Percentiles rank a stretch among this genome's conserved stretches.
Conservation (phyloP, 495 filamentous ascomycete genomes). For the Podospora pseudoanserina region DNA sequence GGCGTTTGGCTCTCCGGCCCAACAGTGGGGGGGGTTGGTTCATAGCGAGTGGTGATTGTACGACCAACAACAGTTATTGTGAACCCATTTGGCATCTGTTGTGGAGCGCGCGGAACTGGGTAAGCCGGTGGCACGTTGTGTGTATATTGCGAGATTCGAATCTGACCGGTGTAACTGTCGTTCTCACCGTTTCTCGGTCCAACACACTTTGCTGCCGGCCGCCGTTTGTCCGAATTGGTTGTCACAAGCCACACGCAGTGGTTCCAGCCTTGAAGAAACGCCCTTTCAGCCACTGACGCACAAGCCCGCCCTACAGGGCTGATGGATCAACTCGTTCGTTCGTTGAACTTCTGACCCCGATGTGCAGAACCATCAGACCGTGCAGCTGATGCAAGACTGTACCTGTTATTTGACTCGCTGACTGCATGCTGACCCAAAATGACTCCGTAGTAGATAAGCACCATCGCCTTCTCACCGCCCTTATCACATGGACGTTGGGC, state of each 20-base stretch:
- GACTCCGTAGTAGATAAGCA: neutral
- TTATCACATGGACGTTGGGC: neutral
- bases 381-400: constrained; percentile 1
- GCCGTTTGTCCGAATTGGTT: neutral
- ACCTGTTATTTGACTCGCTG: neutral
- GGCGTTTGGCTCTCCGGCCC: neutral
- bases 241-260: neutral
- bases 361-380: neutral
- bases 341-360: constrained; percentile 20
- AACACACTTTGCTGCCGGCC: neutral
- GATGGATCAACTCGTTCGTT: constrained; percentile 12
- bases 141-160: neutral
- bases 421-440: constrained; percentile 2
- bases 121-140: neutral
- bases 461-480: neutral
- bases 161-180: neutral
- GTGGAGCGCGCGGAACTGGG: neutral
- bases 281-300: constrained; percentile 4
- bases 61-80: neutral
- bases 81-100: neutral
- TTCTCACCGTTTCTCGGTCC: neutral
- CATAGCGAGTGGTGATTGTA: neutral
- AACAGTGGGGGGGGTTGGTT: neutral
- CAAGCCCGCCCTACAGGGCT: constrained; percentile 20
- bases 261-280: neutral